phyloP scores from a whole-genome alignment of 331 rosid species.

The Cucumis variabilis region DNA sequence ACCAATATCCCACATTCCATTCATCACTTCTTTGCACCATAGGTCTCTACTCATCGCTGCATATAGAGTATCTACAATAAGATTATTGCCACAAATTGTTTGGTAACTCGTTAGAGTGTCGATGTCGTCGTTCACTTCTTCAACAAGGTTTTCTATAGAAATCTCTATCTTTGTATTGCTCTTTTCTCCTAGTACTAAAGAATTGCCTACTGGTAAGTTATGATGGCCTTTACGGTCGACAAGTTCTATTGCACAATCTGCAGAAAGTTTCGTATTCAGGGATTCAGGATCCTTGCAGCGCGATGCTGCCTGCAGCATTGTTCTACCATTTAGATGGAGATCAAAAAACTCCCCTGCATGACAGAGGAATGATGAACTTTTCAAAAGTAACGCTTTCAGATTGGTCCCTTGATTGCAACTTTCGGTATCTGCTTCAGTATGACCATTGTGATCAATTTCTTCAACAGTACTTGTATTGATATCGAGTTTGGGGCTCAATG shows the following conservation, averaged over 20 bases:
- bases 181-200: conserved; percentile 41
- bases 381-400: conserved; percentile 57
- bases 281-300: conserved; percentile 29
- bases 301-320: conserved; percentile 40
- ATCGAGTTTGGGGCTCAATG: conserved; percentile 40
- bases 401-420: conserved; percentile 34
- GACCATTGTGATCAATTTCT: conserved; percentile 35
- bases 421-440: conserved; percentile 26
- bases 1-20: conserved; percentile 79
- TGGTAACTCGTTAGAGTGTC: conserved; percentile 54
- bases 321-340: conserved; percentile 47
- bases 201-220: conserved; percentile 46
- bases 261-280: conserved; percentile 42
- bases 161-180: conserved; percentile 48
- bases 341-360: conserved; percentile 68
- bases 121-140: conserved; percentile 56
- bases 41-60: conserved; percentile 74
- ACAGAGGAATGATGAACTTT: conserved; percentile 60
- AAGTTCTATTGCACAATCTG: conserved; percentile 81
- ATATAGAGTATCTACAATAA: conserved; percentile 48
- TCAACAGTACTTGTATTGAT: conserved; percentile 35
- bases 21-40: conserved; percentile 55
- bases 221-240: conserved; percentile 50
- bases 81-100: conserved; percentile 40
- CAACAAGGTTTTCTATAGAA: conserved; percentile 59